Conservation (phyloP, 2,329 filamentous ascomycete species). For the Fusarium chlamydosporum region DNA sequence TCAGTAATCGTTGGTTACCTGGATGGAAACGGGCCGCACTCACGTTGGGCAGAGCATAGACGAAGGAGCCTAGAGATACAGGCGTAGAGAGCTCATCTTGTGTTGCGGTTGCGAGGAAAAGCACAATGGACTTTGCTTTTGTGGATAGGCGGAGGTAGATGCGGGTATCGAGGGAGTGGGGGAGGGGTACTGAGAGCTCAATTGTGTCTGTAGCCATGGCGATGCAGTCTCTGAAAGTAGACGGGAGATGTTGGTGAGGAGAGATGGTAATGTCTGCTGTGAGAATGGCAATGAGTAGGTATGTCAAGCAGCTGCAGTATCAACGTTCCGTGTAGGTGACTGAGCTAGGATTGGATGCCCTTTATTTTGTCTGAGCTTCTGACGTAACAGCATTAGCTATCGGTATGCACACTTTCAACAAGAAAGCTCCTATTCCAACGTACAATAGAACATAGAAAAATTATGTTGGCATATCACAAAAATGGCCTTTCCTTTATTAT, state of each 20-base stretch:
- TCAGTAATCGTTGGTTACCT: constrained; percentile 26
- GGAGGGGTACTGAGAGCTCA: constrained; percentile 72
- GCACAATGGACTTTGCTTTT: constrained; percentile 68
- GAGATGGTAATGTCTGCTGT: background rate
- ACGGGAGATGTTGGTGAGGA: background rate
- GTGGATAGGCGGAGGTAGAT: constrained; percentile 73
- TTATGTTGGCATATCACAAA: background rate
- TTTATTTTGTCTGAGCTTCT: constrained; percentile 12
- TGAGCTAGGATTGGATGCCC: background rate
- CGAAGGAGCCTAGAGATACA: constrained; percentile 84
- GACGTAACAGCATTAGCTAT: constrained; percentile 10
- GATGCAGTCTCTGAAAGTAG: background rate
- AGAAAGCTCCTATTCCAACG: background rate
- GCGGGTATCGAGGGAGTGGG: constrained; percentile 71
- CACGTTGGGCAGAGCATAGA: constrained; percentile 94
- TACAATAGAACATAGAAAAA: background rate
- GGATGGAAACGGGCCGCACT: constrained; percentile 44
- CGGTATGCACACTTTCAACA: background rate
- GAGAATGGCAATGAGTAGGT: constrained; percentile 1
- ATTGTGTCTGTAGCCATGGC: constrained; percentile 49
- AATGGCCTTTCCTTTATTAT: background rate
- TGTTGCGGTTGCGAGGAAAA: constrained; percentile 73
- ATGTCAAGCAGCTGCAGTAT: background rate
- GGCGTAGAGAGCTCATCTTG: constrained; percentile 65
- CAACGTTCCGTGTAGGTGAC: background rate